These are phyloP conservation scores for Arctostaphylos glauca DNA, from an alignment of 148 eudicot genomes.

Conservation along the genomic window DNA sequence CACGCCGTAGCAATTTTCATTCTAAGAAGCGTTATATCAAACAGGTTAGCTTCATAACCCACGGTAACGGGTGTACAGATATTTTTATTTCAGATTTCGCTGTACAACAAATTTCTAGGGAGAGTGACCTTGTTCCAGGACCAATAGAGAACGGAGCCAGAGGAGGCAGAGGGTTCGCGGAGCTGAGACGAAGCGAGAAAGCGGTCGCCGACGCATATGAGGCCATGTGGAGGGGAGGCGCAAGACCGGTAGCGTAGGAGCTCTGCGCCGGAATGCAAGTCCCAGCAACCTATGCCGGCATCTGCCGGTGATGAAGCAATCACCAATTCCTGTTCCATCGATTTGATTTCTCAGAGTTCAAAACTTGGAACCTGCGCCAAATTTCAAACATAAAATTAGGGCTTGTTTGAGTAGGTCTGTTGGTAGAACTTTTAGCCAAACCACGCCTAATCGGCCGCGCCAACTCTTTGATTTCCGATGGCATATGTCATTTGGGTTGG, in stretches of 20 bases:
- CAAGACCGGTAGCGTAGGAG: conserved; percentile 53
- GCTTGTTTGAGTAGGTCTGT: not conserved
- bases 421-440: not conserved
- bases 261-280: conserved; percentile 53
- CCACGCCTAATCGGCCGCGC: not conserved
- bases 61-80: not conserved
- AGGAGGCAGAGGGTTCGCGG: conserved; percentile 44
- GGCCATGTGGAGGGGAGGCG: conserved; percentile 72
- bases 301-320: conserved; percentile 68
- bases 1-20: not conserved
- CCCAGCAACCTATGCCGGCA: conserved; percentile 74
- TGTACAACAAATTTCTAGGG: not conserved
- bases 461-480: not conserved
- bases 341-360: not conserved
- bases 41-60: not conserved
- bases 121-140: conserved; percentile 70
- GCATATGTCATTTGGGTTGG: not conserved
- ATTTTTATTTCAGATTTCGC: too few species aligned
- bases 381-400: not conserved
- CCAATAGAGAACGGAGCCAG: conserved; percentile 83
- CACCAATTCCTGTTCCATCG: conserved; percentile 51
- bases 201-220: conserved; percentile 57
- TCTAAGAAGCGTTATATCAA: not conserved
- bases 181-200: conserved; percentile 78
- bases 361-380: too few species aligned